Evolutionary conservation across 257 asterid genomes (phyloP).

Genomic region (Sherardia arvensis): DNA sequence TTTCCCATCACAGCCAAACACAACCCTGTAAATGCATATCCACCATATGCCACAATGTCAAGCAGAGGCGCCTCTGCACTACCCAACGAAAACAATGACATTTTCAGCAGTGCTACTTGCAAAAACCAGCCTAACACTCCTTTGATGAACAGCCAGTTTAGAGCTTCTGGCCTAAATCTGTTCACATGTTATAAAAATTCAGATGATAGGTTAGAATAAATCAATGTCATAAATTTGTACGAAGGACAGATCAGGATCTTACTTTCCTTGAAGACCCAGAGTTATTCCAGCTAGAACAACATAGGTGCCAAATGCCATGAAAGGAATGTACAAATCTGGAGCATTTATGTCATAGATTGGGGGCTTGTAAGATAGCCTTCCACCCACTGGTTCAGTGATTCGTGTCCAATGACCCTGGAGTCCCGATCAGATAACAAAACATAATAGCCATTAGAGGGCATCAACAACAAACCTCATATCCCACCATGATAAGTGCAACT

Average conservation of each 20-base stretch:
- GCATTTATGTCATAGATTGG: constrained; percentile 29
- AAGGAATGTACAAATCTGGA: constrained; percentile 30
- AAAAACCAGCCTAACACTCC: constrained; percentile 36
- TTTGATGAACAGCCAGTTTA: constrained; percentile 34
- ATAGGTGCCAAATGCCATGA: constrained; percentile 39
- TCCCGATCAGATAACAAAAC: neutral
- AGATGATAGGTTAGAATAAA: neutral
- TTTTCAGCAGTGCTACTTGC: constrained; percentile 27
- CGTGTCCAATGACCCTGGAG: constrained; percentile 28
- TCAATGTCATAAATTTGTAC: neutral
- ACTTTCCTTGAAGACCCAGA: constrained; percentile 38
- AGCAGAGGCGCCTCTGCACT: constrained; percentile 31
- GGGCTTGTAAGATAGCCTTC: constrained; percentile 28
- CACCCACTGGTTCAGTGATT: constrained; percentile 28
- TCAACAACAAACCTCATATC: neutral
- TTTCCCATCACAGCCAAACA: constrained; percentile 23
- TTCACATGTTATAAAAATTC: neutral
- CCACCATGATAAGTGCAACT: neutral
- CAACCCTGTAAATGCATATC: constrained; percentile 26
- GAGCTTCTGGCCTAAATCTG: constrained; percentile 39
- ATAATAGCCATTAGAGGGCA: neutral
- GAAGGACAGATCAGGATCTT: constrained; percentile 5
- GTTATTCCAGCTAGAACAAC: constrained; percentile 31
- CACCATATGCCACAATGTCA: constrained; percentile 27
- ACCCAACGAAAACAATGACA: constrained; percentile 26